These are phyloP conservation scores for Nothopassalora personata DNA, from an alignment of 2,329 filamentous ascomycete species.

Conservation along the genomic window DNA sequence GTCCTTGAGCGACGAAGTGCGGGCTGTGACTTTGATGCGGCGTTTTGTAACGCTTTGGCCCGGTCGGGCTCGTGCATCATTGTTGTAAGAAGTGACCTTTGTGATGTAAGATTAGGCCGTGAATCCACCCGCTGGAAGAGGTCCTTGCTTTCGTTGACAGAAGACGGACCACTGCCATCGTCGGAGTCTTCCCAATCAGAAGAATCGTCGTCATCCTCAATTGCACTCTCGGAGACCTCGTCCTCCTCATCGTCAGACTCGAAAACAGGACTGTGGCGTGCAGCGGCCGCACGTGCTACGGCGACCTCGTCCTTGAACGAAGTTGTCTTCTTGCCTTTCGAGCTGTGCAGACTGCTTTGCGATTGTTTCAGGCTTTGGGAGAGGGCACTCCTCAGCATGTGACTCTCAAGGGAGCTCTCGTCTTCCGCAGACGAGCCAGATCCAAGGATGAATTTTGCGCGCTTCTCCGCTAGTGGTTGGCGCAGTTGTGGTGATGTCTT, in stretches of 20 bases:
- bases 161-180: conserved; percentile 71
- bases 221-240: conserved; percentile 71
- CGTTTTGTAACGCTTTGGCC: conserved; percentile 62
- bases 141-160: conserved; percentile 59
- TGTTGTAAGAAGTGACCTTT: conserved; percentile 81
- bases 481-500: conserved; percentile 42
- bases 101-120: conserved; percentile 74
- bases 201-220: conserved; percentile 52
- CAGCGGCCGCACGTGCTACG: conserved; percentile 51
- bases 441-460: conserved; percentile 68
- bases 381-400: conserved; percentile 54
- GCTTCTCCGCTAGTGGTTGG: conserved; percentile 48
- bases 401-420: conserved; percentile 67
- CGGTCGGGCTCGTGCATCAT: conserved; percentile 79
- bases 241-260: conserved; percentile 57
- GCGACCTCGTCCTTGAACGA: conserved; percentile 75
- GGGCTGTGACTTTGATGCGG: conserved; percentile 54
- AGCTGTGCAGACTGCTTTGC: conserved; percentile 34
- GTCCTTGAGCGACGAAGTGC: conserved; percentile 55
- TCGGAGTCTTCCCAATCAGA: conserved; percentile 56
- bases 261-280: conserved; percentile 56
- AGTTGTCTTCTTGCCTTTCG: conserved; percentile 63
- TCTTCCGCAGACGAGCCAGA: conserved; percentile 70
- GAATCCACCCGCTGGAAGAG: conserved; percentile 91
- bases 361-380: conserved; percentile 47